Base-by-base conservation (phyloP, 2,329 filamentous ascomycete genomes). In the Thermothelomyces thermophilus region DNA sequence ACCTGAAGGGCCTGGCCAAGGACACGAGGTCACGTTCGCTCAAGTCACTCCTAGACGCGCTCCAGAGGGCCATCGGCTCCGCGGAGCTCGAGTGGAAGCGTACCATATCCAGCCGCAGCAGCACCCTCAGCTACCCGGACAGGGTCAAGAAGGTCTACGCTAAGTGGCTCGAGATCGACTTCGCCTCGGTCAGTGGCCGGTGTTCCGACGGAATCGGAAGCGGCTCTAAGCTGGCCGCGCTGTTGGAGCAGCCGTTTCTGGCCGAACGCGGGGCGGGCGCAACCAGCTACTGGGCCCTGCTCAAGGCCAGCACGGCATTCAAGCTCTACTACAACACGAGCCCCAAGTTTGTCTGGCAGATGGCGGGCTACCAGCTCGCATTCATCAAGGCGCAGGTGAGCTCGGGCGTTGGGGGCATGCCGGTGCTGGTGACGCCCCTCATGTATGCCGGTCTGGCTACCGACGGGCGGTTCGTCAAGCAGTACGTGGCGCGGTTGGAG, bases 251-350 rank as follows among this genome's bases (percentile, higher is more conserved):
- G 31, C 51, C 54, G 1, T 57, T 58, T 37, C 51, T 64, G 4
- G 37, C 52, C 1, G 55, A 60, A 5, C 49, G 59, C 16, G 41
- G 28, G 1, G 39, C 37, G 2, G 36, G 26, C 0, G 63, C 65
- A 1, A 47, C 67, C 10, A 70, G 67, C 22, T 60, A 56, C 3
- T 81, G 75, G 76, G 66, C 69, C 3, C 60, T 76, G 2, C 62
- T 80, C 14, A 76, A 76, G 50, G 77, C 77, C 0, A 77, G 75
- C 1, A 65, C 64, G 3, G 62, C 68, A 3, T 79, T 76, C 59
- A 70, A 69, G 36, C 35, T 64, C n/a, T 68, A 63, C 31, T 65
- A 69, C 55, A 44, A 52, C 0, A 50, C 3, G 0, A 51, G 44
- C 0, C 50, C 62, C 0, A 56, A 36, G 0, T 72, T 79, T 46